Conservation (phyloP, 2,329 filamentous ascomycete genomes). For the Trichothecium sympodiale region DNA sequence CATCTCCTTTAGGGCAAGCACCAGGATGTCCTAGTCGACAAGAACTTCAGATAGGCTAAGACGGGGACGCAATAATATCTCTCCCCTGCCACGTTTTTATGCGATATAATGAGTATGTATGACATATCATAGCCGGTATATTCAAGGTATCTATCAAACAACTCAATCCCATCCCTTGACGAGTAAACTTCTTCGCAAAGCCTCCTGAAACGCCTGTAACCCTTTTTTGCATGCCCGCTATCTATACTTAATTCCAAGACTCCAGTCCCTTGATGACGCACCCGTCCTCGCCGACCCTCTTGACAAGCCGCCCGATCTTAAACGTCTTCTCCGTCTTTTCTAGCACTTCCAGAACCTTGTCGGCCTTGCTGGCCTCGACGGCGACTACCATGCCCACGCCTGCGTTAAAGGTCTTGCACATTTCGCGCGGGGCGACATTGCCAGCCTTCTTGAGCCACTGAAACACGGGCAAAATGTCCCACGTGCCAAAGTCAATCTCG, state of each 20-base stretch:
- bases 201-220: too few relatives aligned
- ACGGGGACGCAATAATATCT: too few relatives aligned
- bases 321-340: slow-evolving; percentile 60
- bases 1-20: too few relatives aligned
- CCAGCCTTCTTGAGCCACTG: slow-evolving; percentile 68
- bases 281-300: slow-evolving; percentile 30
- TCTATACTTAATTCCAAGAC: slow-evolving; percentile 16
- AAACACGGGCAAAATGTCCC: slow-evolving; percentile 71
- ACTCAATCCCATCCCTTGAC: too few relatives aligned
- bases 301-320: slow-evolving; percentile 60
- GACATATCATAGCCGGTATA: too few relatives aligned
- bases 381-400: slow-evolving; percentile 91
- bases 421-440: slow-evolving; percentile 66
- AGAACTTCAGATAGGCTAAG: too few relatives aligned
- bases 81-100: too few relatives aligned
- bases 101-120: too few relatives aligned
- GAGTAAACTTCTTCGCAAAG: too few relatives aligned
- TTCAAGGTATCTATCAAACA: too few relatives aligned
- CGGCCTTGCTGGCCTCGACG: slow-evolving; percentile 54
- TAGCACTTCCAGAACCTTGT: slow-evolving; percentile 48
- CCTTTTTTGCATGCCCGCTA: not conserved
- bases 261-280: slow-evolving; percentile 23
- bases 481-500: slow-evolving; percentile 65
- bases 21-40: too few relatives aligned
- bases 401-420: slow-evolving; percentile 89